Percentiles rank a stretch among this genome's conserved stretches.
These are phyloP conservation scores for Globisporangium recalcitrans DNA, from an alignment of 352 stramenopile genomes.

Conservation along the genomic window DNA sequence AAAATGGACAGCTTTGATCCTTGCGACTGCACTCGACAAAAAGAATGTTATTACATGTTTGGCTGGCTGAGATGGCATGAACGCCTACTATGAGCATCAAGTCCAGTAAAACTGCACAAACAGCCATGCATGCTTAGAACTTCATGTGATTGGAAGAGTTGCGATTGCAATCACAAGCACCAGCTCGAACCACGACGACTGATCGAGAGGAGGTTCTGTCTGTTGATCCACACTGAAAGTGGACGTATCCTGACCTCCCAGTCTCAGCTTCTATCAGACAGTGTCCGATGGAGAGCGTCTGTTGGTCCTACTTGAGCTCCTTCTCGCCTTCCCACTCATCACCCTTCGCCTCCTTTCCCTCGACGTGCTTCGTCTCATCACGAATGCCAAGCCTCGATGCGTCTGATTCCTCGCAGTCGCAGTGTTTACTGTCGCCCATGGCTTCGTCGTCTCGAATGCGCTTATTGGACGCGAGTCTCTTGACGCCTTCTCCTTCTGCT, in stretches of 20 bases:
- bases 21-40: neutral
- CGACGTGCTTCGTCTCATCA: neutral
- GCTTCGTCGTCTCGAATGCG: neutral
- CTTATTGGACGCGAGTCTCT: neutral
- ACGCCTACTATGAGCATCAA: too few species aligned
- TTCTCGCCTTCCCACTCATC: neutral
- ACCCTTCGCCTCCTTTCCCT: neutral
- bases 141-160: neutral
- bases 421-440: neutral
- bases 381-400: neutral
- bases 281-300: neutral
- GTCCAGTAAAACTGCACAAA: neutral
- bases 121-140: neutral
- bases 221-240: neutral
- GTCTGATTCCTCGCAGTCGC: neutral
- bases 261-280: neutral
- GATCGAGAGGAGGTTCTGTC: neutral
- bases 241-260: neutral
- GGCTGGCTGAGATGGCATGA: too few species aligned
- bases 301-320: constrained; percentile 7
- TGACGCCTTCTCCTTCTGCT: neutral
- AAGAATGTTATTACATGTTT: too few species aligned
- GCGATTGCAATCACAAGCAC: too few species aligned
- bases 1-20: neutral
- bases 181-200: neutral